phyloP scores from a whole-genome alignment of 768 basidiomycete species.

The Termitomyces sp. region DNA sequence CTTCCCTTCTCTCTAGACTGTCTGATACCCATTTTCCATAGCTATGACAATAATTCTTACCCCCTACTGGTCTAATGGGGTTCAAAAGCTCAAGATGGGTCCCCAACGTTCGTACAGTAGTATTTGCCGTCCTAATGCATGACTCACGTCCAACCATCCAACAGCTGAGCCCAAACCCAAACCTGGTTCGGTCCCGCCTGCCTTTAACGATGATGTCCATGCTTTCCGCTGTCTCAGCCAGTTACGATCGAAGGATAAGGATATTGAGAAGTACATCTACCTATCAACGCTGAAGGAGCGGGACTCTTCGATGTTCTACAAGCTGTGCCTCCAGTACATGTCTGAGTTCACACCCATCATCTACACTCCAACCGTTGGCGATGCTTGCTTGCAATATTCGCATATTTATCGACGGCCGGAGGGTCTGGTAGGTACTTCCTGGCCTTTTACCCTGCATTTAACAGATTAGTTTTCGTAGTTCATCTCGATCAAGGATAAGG shows the following conservation, averaged over 20 bases:
- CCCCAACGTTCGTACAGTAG: constrained; percentile 47
- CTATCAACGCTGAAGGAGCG: constrained; percentile 72
- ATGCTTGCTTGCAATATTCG: constrained; percentile 84
- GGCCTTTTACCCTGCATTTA: constrained; percentile 11
- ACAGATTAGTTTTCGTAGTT: constrained; percentile 41
- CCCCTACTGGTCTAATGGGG: constrained; percentile 69
- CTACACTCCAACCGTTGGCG: constrained; percentile 91
- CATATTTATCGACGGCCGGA: constrained; percentile 76
- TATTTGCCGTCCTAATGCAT: constrained; percentile 6
- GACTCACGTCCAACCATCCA: constrained; percentile 12
- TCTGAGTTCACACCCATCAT: constrained; percentile 74
- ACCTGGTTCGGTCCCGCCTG: constrained; percentile 63
- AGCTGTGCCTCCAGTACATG: constrained; percentile 70
- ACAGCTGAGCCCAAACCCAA: constrained; percentile 42
- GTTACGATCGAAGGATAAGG: constrained; percentile 69
- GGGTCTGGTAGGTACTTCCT: constrained; percentile 51
- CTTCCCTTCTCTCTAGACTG: constrained; percentile 8
- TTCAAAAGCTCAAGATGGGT: constrained; percentile 66
- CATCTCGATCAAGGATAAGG: constrained; percentile 82
- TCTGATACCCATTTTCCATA: not conserved
- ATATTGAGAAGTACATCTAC: constrained; percentile 85
- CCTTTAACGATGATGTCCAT: constrained; percentile 52
- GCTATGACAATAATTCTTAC: constrained; percentile 65
- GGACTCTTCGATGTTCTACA: constrained; percentile 77
- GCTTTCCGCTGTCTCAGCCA: constrained; percentile 62